A percentile compares a stretch with the other conserved stretches of the same genome.
Evolutionary conservation across 192 early-diverging fungal genomes (phyloP).

Genomic region (Backusella westeae): DNA sequence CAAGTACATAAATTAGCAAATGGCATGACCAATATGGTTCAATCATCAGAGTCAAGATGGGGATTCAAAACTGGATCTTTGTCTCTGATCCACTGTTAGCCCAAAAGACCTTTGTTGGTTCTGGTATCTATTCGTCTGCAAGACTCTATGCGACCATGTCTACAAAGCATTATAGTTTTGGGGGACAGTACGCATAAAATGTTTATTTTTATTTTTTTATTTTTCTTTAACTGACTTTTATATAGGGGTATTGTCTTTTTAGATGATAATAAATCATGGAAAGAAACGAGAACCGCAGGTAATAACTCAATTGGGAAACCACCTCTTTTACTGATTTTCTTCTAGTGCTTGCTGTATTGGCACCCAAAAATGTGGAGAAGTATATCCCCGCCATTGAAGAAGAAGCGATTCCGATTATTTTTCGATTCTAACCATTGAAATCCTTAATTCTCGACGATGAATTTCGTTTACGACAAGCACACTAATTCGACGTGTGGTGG

Average conservation of each 20-base stretch:
- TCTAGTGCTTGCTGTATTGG: background rate
- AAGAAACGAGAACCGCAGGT: slow-evolving; percentile 12
- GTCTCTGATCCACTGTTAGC: background rate
- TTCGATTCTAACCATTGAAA: no score
- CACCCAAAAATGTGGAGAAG: background rate
- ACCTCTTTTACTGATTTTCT: no score
- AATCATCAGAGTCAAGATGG: slow-evolving; percentile 12
- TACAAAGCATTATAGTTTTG: background rate
- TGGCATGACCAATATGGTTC: slow-evolving; percentile 11
- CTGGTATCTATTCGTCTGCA: background rate
- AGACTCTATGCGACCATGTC: background rate
- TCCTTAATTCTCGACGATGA: no score
- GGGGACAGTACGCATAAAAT: background rate
- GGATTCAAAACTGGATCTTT: slow-evolving; percentile 15
- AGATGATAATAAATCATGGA: background rate
- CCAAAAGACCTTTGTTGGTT: slow-evolving; percentile 9
- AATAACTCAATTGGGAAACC: background rate
- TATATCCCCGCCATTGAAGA: background rate
- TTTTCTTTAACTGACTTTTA: background rate
- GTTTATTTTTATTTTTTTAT: background rate
- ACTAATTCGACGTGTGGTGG: no score
- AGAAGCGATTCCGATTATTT: no score
- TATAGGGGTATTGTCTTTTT: background rate
- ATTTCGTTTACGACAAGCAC: no score
- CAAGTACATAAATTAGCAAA: background rate